Evolutionary conservation across 1,139 yeast species (phyloP).

Genomic region (Taphrina flavorubra): DNA sequence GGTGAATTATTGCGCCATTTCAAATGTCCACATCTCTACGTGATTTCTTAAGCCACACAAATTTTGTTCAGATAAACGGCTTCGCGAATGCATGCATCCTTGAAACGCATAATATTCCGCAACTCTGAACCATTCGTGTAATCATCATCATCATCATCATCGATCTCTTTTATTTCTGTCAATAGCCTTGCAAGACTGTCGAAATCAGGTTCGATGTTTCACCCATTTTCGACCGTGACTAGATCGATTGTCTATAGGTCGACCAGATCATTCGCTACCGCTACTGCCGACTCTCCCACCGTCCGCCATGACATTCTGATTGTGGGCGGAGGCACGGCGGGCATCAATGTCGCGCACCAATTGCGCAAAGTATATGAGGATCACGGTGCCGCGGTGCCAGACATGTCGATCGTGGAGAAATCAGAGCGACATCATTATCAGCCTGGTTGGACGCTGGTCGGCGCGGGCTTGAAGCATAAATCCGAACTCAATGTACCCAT

Average conservation of each 20-base stretch:
- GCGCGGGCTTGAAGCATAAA: conserved; percentile 41
- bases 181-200: no score
- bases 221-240: background rate
- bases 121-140: no score
- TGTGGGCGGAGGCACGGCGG: conserved; percentile 44
- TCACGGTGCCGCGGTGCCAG: conserved; percentile 12
- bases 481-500: conserved; percentile 38
- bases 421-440: conserved; percentile 42
- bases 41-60: background rate
- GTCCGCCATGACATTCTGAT: conserved; percentile 38
- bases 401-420: conserved; percentile 40
- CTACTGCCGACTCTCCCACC: conserved; percentile 6
- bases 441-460: conserved; percentile 44
- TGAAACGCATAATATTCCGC: no score
- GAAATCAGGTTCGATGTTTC: background rate
- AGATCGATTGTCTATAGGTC: background rate
- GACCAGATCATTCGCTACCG: conserved; percentile 15
- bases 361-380: conserved; percentile 31
- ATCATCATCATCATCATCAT: no score
- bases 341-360: conserved; percentile 42
- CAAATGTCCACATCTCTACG: background rate
- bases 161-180: no score
- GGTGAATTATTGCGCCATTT: background rate
- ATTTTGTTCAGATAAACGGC: background rate
- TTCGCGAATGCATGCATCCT: no score